Evolutionary conservation across 345 rosid genomes (phyloP).

Genomic region (Populus pruinosa): DNA sequence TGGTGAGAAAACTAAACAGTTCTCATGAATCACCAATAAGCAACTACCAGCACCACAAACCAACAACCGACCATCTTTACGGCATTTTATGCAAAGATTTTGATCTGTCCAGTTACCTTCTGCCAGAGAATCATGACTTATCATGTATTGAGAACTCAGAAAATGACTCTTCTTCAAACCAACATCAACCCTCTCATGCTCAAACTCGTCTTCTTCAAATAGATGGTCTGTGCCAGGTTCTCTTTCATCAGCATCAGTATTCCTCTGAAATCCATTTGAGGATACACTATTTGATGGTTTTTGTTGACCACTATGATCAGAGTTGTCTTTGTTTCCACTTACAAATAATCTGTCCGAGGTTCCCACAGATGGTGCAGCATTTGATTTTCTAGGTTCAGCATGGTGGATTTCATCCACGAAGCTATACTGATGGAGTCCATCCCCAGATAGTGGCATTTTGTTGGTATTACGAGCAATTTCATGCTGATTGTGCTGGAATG

Average conservation of each 20-base stretch:
- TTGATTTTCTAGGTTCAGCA: conserved; percentile 12
- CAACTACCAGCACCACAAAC: conserved; percentile 43
- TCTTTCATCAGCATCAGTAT: conserved; percentile 1
- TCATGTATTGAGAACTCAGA: conserved; percentile 27
- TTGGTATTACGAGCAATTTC: conserved; percentile 12
- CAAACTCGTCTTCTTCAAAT: conserved; percentile 27
- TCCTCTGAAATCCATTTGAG: conserved; percentile 5
- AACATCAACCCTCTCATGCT: conserved; percentile 29
- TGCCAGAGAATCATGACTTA: conserved; percentile 17
- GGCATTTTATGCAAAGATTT: conserved; percentile 52
- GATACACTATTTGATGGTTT: conserved; percentile 6
- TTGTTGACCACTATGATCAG: conserved; percentile 1
- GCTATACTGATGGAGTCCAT: conserved; percentile 2
- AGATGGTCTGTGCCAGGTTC: conserved; percentile 13
- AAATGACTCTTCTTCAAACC: conserved; percentile 34
- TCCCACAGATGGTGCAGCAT: conserved; percentile 9
- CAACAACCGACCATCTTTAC: conserved; percentile 41
- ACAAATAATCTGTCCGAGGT: background rate
- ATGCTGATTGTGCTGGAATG: conserved; percentile 10
- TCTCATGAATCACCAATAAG: conserved; percentile 45
- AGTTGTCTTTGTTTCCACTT: conserved; percentile 5
- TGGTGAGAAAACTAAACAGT: conserved; percentile 42
- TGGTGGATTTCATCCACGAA: conserved; percentile 14
- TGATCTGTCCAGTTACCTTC: conserved; percentile 29
- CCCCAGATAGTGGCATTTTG: background rate